A percentile compares a stretch with the other conserved stretches of the same genome.
Conservation (phyloP, 2,329 filamentous ascomycete species). For the Bretziella fagacearum region DNA sequence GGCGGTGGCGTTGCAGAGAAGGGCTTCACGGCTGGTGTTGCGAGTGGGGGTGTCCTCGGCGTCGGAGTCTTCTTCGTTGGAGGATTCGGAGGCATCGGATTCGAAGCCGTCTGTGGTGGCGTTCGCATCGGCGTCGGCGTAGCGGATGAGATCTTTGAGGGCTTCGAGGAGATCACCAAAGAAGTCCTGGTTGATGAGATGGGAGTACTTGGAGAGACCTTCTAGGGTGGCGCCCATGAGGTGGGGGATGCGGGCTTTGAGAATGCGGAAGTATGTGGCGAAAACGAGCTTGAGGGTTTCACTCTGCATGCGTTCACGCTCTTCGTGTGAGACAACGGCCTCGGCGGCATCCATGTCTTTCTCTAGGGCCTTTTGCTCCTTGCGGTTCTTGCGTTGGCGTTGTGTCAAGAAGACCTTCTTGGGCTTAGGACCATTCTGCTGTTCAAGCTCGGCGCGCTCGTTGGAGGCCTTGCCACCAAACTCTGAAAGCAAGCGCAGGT, state of each 20-base stretch:
- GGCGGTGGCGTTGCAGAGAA: slow-evolving; percentile 89
- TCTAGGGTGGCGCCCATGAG: slow-evolving; percentile 96
- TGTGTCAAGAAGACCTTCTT: slow-evolving; percentile 83
- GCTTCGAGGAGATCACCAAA: slow-evolving; percentile 93
- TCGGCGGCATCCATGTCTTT: slow-evolving; percentile 91
- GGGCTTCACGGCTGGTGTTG: slow-evolving; percentile 67
- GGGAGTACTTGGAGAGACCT: slow-evolving; percentile 81
- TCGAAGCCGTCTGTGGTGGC: slow-evolving; percentile 17
- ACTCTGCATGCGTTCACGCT: slow-evolving; percentile 82
- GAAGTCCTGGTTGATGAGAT: slow-evolving; percentile 97
- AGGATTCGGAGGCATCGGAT: slow-evolving; percentile 26
- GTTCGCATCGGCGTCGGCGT: slow-evolving; percentile 42
- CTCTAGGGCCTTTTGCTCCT: slow-evolving; percentile 72
- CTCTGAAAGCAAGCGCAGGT: slow-evolving; percentile 73
- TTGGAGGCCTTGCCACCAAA: slow-evolving; percentile 71
- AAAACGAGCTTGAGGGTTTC: slow-evolving; percentile 96
- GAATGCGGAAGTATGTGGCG: slow-evolving; percentile 80
- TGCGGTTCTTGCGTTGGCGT: slow-evolving; percentile 61
- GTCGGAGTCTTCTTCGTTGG: slow-evolving; percentile 28
- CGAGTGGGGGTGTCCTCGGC: slow-evolving; percentile 36
- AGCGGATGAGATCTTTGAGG: slow-evolving; percentile 75
- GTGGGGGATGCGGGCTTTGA: slow-evolving; percentile 64
- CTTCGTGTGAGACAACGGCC: slow-evolving; percentile 78
- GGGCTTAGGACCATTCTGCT: slow-evolving; percentile 42
- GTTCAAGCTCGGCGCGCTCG: slow-evolving; percentile 47